Base-by-base conservation (phyloP, 2,329 filamentous ascomycete genomes). In the Cladobotryum protrusum region DNA sequence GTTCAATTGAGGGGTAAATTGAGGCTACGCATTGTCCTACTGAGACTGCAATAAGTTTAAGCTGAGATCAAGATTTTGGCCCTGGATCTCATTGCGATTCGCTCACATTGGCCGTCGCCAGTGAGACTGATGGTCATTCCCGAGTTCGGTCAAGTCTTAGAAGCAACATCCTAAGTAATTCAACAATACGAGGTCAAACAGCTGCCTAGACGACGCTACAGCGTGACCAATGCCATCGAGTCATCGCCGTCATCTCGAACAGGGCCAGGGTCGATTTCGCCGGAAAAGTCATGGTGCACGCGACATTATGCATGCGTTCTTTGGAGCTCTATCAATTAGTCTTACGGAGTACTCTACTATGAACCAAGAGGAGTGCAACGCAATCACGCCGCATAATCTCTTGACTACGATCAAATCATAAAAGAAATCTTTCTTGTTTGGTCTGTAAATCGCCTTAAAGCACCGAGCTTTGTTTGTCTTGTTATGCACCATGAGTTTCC, bases 1-100 rank as follows among this genome's bases (percentile, higher is more conserved):
- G 53, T 52, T 42, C 43, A 53, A 57, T 55, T 47, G 58, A 57
- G 59, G 57, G 59, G 56, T 52, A 55, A 54, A 52, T 19, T n/a
- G 34, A 20, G 17, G 24, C 32, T 52, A 20, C 15, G 5, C 35
- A 6, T 5, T 12, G 17, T 37, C 35, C 13, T 6, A 37, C 35
- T n/a, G 17, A 17, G n/a, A 4, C 17, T 12, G 17, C 35, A 37
- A n/a, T 37, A 12, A 37, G 35, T n/a, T n/a, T 6, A n/a, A n/a
- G 35, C 35, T n/a, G 14, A 5, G 13, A 37, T 37, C 35, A 29
- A 29, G 24, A 29, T 29, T 29, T 8, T 8, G 3, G 24, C 6
- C 6, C 11, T 29, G 6, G 24, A 8, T 29, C 24, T 29, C 24
- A 9, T 29, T 29, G 24, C 24, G 24, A 29, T 29, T 29, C 6